A percentile compares a stretch with the other conserved stretches of the same genome.
phyloP scores from a whole-genome alignment of 306 rosid genomes.

The Ormosia semicastrata region DNA sequence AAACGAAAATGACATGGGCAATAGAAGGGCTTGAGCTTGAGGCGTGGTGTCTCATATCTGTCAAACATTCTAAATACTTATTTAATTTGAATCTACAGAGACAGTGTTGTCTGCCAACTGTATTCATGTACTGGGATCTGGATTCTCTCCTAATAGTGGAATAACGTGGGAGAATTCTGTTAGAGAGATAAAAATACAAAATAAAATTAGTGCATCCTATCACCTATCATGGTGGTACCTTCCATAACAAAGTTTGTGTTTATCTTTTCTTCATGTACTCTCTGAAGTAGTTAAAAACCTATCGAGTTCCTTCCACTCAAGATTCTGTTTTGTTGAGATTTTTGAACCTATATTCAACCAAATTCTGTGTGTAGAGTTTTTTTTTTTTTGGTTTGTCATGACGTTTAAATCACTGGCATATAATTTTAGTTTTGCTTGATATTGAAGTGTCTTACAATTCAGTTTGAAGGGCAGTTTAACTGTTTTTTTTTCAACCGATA shows the following conservation, averaged over 20 bases:
- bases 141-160: too few relatives aligned
- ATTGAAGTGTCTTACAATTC: background rate
- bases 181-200: too few relatives aligned
- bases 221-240: too few relatives aligned
- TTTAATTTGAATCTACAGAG: background rate
- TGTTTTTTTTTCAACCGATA: background rate
- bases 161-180: too few relatives aligned
- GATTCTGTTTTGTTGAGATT: background rate
- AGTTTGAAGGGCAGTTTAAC: background rate
- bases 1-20: constrained; percentile 21
- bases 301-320: background rate
- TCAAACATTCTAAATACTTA: constrained; percentile 11
- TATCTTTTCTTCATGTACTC: constrained; percentile 3
- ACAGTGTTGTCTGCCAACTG: constrained; percentile 10
- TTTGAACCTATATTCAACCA: background rate
- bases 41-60: constrained; percentile 11
- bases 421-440: background rate
- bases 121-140: background rate
- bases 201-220: too few relatives aligned
- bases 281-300: background rate
- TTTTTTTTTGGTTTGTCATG: background rate
- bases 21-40: constrained; percentile 8
- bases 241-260: too few relatives aligned
- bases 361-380: background rate
- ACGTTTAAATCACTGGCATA: background rate